phyloP scores from a whole-genome alignment of 2,329 filamentous ascomycete genomes.

The Colletotrichum sp. region DNA sequence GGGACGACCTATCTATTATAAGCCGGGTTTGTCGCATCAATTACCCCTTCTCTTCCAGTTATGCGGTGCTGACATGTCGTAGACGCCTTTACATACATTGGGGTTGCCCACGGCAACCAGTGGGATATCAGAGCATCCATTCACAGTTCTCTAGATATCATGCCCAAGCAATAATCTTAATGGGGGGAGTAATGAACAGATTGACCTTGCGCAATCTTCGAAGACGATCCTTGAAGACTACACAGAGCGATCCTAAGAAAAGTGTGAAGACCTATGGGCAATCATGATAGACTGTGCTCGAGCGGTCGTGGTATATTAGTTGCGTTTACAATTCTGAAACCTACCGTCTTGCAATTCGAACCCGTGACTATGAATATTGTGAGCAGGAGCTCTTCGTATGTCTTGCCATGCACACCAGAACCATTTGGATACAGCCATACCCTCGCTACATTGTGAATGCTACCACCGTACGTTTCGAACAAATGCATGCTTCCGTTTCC shows the following conservation, averaged over 20 bases:
- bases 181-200: neutral
- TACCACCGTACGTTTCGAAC: neutral
- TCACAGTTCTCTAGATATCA: constrained; percentile 52
- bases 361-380: neutral
- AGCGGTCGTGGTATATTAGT: neutral
- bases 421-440: neutral
- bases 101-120: constrained; percentile 63
- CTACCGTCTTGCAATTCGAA: neutral
- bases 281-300: neutral
- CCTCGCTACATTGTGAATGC: neutral
- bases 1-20: constrained; percentile 73
- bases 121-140: constrained; percentile 67
- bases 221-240: neutral
- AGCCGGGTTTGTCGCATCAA: constrained; percentile 57
- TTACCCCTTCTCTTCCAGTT: neutral
- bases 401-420: neutral
- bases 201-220: neutral
- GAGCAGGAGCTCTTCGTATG: neutral
- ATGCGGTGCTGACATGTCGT: constrained; percentile 34
- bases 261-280: neutral
- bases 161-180: constrained; percentile 22
- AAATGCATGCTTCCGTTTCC: neutral
- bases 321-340: neutral
- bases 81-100: constrained; percentile 74
- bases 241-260: neutral